A percentile compares a stretch with the other conserved stretches of the same genome.
phyloP scores from a whole-genome alignment of 805 yeast genomes.

The Candida nonsorbophila region DNA sequence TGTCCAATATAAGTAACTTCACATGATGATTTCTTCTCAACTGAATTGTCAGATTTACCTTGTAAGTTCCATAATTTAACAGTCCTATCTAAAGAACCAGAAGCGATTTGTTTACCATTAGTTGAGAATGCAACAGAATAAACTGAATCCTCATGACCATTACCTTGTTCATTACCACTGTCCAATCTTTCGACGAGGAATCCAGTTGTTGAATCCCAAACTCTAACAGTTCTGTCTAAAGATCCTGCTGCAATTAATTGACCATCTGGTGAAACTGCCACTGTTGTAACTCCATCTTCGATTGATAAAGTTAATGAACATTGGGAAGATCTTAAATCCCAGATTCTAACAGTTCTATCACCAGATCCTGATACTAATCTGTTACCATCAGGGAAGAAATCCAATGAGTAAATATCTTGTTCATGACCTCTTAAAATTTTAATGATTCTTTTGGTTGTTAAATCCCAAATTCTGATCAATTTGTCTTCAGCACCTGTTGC shows the following conservation, averaged over 20 bases:
- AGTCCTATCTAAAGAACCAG: slow-evolving; percentile 93
- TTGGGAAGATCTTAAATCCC: slow-evolving; percentile 90
- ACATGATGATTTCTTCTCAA: slow-evolving; percentile 50
- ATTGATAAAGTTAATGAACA: slow-evolving; percentile 84
- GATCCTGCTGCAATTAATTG: slow-evolving; percentile 94
- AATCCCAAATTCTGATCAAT: slow-evolving; percentile 93
- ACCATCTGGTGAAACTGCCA: slow-evolving; percentile 95
- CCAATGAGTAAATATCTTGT: slow-evolving; percentile 94
- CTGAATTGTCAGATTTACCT: slow-evolving; percentile 31
- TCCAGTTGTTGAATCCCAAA: slow-evolving; percentile 94
- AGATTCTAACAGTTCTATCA: slow-evolving; percentile 90
- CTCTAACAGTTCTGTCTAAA: slow-evolving; percentile 89
- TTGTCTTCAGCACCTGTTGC: slow-evolving; percentile 95
- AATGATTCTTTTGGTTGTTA: slow-evolving; percentile 76
- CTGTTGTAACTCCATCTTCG: slow-evolving; percentile 98
- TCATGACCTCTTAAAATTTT: slow-evolving; percentile 90
- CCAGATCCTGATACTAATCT: slow-evolving; percentile 94
- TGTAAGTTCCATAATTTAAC: slow-evolving; percentile 93
- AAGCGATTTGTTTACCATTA: slow-evolving; percentile 85
- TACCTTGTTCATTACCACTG: slow-evolving; percentile 79
- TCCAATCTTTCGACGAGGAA: slow-evolving; percentile 88
- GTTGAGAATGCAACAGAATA: slow-evolving; percentile 92
- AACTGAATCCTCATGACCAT: slow-evolving; percentile 95
- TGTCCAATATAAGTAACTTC: slow-evolving; percentile 94
- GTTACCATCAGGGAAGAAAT: slow-evolving; percentile 90